Base-by-base conservation (phyloP, 2,329 filamentous ascomycete species). In the Fusarium proliferatum region DNA sequence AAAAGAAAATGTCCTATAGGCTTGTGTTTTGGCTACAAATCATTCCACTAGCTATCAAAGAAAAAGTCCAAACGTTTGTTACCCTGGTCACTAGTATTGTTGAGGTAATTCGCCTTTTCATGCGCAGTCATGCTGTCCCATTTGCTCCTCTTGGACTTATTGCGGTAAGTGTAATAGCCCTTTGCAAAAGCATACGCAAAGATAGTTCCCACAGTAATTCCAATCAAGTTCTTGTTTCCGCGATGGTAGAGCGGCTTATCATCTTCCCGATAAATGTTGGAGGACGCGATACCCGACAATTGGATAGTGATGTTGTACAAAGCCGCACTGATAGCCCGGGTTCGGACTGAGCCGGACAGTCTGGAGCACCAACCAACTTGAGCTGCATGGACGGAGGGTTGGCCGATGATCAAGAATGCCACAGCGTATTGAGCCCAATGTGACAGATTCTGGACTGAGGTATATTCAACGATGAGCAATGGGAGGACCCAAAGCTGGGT, bases 31-130 rank as follows among this genome's bases (percentile, higher is more conserved):
- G 30, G 11, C 30, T 11, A 30, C 30, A 30, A 30, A 30, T 10
- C 30, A 30, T 30, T 11, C 10, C 9, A 33, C 30, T 38, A 53
- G 17, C 34, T 38, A 5, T 53, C 51, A 9, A 53, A 53, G 51
- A 53, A 38, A 36, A 58, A 46, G 30, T 58, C 55, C n/a, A 58
- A 10, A 8, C 55, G 39, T n/a, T 46, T 58, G 12, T 58, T 58
- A 5, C 55, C 55, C 1, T 58, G 55, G 17, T 58, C 41, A 3
- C 23, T 36, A 1, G 55, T 48, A 28, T 46, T 58, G 5, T 36
- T 46, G 28, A 58, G 55, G 5, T 58, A 58, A 9, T 58, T 21
- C 7, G n/a, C 39, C n/a, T 36, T 58, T 6, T 58, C 55, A 0
- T 46, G 39, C 0, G 39, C 41, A 10, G 55, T 34, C 55, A 58